These are phyloP conservation scores for Nemania diffusa DNA, from an alignment of 2,329 filamentous ascomycete genomes.

Conservation along the genomic window DNA sequence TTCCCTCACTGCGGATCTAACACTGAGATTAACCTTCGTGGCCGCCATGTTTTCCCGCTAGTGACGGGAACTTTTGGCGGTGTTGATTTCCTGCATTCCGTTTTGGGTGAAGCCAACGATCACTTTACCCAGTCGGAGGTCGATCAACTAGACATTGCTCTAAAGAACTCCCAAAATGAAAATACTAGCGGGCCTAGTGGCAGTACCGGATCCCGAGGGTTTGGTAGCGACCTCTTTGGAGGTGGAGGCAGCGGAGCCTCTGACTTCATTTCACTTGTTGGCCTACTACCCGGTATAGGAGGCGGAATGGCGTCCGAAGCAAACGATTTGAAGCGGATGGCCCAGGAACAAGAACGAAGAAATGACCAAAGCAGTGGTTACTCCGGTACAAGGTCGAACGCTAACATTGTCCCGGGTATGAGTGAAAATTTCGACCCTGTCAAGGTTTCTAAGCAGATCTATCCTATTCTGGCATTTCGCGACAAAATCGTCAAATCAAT, in stretches of 20 bases:
- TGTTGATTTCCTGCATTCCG: conserved; percentile 86
- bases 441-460: conserved; percentile 82
- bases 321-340: conserved; percentile 69
- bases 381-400: conserved; percentile 56
- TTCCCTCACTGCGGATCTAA: conserved; percentile 78
- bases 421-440: conserved; percentile 80
- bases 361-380: conserved; percentile 46
- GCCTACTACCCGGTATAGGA: conserved; percentile 77
- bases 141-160: conserved; percentile 79
- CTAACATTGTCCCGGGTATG: conserved; percentile 77
- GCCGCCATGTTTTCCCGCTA: conserved; percentile 76
- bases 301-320: conserved; percentile 75
- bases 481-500: conserved; percentile 93
- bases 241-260: conserved; percentile 48
- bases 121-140: conserved; percentile 88
- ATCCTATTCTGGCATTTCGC: conserved; percentile 92
- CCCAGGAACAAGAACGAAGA: conserved; percentile 68
- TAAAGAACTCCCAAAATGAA: conserved; percentile 75
- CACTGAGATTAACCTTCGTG: conserved; percentile 73
- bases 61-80: conserved; percentile 82
- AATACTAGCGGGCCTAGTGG: conserved; percentile 53
- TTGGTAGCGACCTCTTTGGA: conserved; percentile 52
- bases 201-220: conserved; percentile 53
- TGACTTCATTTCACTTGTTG: conserved; percentile 77
- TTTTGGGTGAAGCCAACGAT: conserved; percentile 79